phyloP scores from a whole-genome alignment of 495 filamentous ascomycete genomes.

The Podospora bellae-mahoneyi region DNA sequence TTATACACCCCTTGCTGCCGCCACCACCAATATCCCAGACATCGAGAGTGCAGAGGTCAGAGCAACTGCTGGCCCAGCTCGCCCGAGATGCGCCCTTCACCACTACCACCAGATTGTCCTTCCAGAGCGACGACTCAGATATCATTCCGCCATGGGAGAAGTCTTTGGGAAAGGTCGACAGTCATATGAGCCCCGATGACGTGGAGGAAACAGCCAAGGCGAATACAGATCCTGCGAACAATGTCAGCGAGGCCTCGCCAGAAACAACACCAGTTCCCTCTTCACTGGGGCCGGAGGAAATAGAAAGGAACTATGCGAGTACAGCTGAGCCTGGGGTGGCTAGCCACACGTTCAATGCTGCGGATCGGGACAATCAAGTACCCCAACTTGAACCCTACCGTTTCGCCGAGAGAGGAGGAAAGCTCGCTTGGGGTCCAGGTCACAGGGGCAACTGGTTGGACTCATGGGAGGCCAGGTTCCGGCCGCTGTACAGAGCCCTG shows the following conservation, averaged over 20 bases:
- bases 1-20: conserved; percentile 5
- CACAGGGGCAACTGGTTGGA: background rate
- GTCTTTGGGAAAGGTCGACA: background rate
- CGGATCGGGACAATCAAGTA: background rate
- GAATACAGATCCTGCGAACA: background rate
- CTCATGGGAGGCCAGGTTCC: background rate
- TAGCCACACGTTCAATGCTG: background rate
- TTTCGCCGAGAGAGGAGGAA: background rate
- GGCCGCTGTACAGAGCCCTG: background rate
- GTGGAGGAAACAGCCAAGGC: conserved; percentile 35
- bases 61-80: background rate
- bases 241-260: background rate
- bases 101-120: background rate
- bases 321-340: background rate
- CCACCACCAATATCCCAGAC: background rate
- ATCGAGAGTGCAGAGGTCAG: background rate
- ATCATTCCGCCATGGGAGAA: background rate
- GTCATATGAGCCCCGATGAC: conserved; percentile 25
- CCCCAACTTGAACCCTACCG: background rate
- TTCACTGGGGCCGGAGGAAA: background rate
- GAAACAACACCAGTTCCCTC: background rate
- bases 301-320: background rate
- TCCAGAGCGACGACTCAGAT: background rate
- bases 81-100: background rate
- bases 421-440: background rate